phyloP scores from a whole-genome alignment of 1,284 basidiomycete genomes.

The Cerrena zonata region DNA sequence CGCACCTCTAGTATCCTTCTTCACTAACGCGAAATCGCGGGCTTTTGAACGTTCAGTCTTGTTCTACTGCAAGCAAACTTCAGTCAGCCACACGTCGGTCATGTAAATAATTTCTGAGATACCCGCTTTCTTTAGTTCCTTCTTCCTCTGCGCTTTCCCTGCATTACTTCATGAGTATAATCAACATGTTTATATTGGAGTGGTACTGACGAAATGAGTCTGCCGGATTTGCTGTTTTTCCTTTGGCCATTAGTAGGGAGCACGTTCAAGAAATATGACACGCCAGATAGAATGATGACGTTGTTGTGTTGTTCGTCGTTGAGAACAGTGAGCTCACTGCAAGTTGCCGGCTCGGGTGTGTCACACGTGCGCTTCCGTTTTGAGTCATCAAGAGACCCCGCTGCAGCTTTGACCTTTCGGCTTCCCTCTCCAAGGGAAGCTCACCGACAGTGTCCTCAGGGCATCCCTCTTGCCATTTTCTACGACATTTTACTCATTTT shows the following conservation, averaged over 20 bases:
- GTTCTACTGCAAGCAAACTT: constrained; percentile 62
- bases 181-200: neutral
- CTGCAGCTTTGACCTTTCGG: constrained; percentile 1
- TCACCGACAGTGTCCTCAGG: constrained; percentile 5
- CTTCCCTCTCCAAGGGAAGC: constrained; percentile 24
- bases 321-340: constrained; percentile 1
- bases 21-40: constrained; percentile 77
- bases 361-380: constrained; percentile 24
- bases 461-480: neutral
- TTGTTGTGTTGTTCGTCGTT: constrained; percentile 2
- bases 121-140: constrained; percentile 83
- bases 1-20: constrained; percentile 79
- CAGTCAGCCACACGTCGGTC: constrained; percentile 7
- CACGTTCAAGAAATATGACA: neutral
- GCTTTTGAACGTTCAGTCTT: constrained; percentile 73
- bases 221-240: constrained; percentile 76
- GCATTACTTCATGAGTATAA: constrained; percentile 6
- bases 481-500: constrained; percentile 2
- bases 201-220: constrained; percentile 70
- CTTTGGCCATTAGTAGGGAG: constrained; percentile 64
- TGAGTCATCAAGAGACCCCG: constrained; percentile 23
- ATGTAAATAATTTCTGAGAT: constrained; percentile 2
- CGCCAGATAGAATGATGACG: neutral
- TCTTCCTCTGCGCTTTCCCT: constrained; percentile 85
- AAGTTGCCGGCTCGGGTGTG: constrained; percentile 15